A percentile compares a stretch with the other conserved stretches of the same genome.
Conservation (phyloP, 2,329 filamentous ascomycete genomes). For the Cercospora nicotianae region DNA sequence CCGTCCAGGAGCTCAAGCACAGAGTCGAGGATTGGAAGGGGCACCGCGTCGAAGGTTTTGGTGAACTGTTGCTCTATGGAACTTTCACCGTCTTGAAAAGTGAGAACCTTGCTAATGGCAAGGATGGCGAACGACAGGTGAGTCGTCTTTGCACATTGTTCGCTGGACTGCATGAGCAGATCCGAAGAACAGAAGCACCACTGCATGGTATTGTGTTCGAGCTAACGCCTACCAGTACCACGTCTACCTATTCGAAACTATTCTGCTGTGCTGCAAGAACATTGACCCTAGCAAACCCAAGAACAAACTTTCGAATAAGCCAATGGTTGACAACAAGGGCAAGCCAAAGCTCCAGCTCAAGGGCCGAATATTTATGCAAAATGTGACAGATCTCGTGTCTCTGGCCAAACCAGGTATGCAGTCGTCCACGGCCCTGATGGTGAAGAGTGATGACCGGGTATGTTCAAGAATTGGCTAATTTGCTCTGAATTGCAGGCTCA, state of each 20-base stretch:
- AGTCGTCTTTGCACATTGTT: conserved; percentile 31
- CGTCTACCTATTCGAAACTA: conserved; percentile 95
- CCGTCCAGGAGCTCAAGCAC: conserved; percentile 74
- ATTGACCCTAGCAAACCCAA: conserved; percentile 79
- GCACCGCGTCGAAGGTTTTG: conserved; percentile 86
- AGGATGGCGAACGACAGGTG: conserved; percentile 88
- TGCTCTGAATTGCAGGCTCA: conserved; percentile 59
- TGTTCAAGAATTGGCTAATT: conserved; percentile 30
- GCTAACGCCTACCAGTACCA: conserved; percentile 66
- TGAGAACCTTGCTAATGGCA: conserved; percentile 53
- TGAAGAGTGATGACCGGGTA: conserved; percentile 33
- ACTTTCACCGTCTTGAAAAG: conserved; percentile 85
- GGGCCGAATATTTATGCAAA: conserved; percentile 98
- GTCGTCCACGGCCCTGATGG: conserved; percentile 19
- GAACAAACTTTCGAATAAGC: conserved; percentile 72
- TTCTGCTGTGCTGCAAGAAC: conserved; percentile 96
- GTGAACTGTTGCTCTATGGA: conserved; percentile 81
- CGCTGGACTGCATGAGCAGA: background rate
- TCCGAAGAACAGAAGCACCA: background rate
- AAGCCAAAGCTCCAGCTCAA: conserved; percentile 84
- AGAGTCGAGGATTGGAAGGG: conserved; percentile 98
- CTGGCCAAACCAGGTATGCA: conserved; percentile 79
- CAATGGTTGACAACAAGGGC: conserved; percentile 65
- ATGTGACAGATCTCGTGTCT: conserved; percentile 91
- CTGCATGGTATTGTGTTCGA: background rate